Conservation (phyloP, 2,329 filamentous ascomycete species). For the Penicillium frequentans region DNA sequence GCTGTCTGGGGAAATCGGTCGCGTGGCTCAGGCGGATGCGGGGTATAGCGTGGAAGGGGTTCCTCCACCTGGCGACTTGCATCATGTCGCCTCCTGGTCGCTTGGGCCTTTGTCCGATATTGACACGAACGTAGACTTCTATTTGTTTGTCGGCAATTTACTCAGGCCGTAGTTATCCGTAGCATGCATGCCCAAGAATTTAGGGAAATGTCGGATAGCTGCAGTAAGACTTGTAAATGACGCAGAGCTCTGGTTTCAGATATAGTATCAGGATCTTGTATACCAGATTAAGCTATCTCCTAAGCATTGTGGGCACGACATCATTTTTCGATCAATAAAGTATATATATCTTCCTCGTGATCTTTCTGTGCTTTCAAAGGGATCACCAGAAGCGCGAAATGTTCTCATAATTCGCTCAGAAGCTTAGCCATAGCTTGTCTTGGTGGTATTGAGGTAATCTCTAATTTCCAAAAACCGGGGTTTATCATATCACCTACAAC, state of each 20-base stretch:
- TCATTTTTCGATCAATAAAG: no score
- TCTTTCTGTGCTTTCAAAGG: no score
- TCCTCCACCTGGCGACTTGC: slow-evolving; percentile 10
- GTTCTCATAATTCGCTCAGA: background rate
- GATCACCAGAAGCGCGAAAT: no score
- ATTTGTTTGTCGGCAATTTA: background rate
- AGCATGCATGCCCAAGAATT: background rate
- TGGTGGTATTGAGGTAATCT: background rate
- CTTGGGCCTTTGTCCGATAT: background rate
- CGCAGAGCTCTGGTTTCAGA: background rate
- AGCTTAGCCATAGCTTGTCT: background rate
- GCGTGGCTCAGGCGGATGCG: slow-evolving; percentile 23
- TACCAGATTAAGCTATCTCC: no score
- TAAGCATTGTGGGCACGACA: no score
- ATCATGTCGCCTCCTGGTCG: background rate
- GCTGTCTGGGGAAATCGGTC: slow-evolving; percentile 25
- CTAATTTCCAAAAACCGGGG: background rate
- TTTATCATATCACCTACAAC: background rate
- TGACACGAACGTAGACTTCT: background rate
- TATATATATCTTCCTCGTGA: no score
- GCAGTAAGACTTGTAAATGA: background rate
- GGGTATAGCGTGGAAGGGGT: slow-evolving; percentile 16
- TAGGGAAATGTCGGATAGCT: background rate
- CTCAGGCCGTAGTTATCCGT: slow-evolving; percentile 3
- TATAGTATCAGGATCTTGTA: no score